Conservation (phyloP, 192 early-diverging fungal species). For the Dispira simplex region DNA sequence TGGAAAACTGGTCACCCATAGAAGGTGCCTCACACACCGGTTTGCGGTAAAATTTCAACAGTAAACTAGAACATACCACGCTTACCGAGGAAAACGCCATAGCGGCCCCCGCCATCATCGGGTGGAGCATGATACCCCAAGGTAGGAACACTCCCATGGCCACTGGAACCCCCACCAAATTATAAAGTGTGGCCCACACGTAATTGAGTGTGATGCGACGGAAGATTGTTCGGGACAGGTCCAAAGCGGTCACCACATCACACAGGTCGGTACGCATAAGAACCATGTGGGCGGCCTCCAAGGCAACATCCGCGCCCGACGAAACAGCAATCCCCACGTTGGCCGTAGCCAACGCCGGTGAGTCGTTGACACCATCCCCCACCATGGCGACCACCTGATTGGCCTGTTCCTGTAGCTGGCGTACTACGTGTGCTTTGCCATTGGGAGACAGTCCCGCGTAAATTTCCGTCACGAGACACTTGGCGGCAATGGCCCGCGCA, state of each 20-base stretch:
- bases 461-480: conserved; percentile 72
- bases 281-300: conserved; percentile 86
- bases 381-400: conserved; percentile 71
- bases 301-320: conserved; percentile 88
- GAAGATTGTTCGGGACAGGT: conserved; percentile 75
- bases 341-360: conserved; percentile 69
- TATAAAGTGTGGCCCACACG: conserved; percentile 82
- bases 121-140: conserved; percentile 67
- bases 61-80: conserved; percentile 78
- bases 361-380: conserved; percentile 95
- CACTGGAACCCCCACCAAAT: conserved; percentile 75
- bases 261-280: conserved; percentile 78
- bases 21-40: conserved; percentile 22
- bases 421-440: conserved; percentile 72
- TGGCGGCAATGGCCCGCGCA: conserved; percentile 61
- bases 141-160: conserved; percentile 89
- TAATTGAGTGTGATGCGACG: conserved; percentile 74
- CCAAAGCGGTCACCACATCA: conserved; percentile 74
- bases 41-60: conserved; percentile 54
- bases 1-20: neutral
- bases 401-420: conserved; percentile 41
- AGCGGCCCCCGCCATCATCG: conserved; percentile 85
- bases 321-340: conserved; percentile 81
- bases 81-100: conserved; percentile 88
- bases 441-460: conserved; percentile 82